Evolutionary conservation across 148 eudicot genomes (phyloP).

Genomic region (Fagopyrum tataricum): DNA sequence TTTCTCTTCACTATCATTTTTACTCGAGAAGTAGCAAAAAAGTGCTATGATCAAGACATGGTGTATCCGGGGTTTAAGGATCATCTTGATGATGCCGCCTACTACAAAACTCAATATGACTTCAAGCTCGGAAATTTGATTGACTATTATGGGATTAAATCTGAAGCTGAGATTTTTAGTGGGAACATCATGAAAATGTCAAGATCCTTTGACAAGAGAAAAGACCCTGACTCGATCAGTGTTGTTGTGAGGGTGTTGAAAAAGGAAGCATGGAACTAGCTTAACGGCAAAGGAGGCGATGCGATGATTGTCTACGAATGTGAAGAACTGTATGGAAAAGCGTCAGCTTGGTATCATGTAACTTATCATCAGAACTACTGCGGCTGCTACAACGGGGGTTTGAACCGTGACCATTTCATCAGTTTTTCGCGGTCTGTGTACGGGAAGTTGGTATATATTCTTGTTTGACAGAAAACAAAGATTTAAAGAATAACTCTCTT

Average conservation of each 20-base stretch:
- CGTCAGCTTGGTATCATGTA: conserved; percentile 66
- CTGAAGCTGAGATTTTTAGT: conserved; percentile 41
- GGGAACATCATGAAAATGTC: conserved; percentile 41
- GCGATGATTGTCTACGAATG: background rate
- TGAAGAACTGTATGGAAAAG: conserved; percentile 33
- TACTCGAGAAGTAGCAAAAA: too few species aligned
- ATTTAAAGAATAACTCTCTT: too few species aligned
- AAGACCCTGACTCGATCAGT: conserved; percentile 33
- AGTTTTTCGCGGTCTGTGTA: conserved; percentile 64
- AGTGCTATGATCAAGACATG: too few species aligned
- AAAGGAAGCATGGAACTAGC: conserved; percentile 41
- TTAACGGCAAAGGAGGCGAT: conserved; percentile 16
- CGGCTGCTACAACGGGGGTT: conserved; percentile 34
- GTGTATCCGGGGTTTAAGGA: too few species aligned
- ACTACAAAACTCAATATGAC: conserved; percentile 34
- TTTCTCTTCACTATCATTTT: too few species aligned
- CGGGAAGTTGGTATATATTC: conserved; percentile 36
- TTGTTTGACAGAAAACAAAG: too few species aligned
- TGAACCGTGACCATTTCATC: conserved; percentile 36
- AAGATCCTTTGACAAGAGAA: conserved; percentile 30
- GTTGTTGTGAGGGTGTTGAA: conserved; percentile 34
- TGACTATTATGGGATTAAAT: conserved; percentile 40
- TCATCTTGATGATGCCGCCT: too few species aligned
- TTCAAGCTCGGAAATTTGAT: conserved; percentile 38
- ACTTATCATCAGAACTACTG: conserved; percentile 43